These are phyloP conservation scores for Drechmeria coniospora DNA, from an alignment of 2,329 filamentous ascomycete genomes.

Conservation along the genomic window DNA sequence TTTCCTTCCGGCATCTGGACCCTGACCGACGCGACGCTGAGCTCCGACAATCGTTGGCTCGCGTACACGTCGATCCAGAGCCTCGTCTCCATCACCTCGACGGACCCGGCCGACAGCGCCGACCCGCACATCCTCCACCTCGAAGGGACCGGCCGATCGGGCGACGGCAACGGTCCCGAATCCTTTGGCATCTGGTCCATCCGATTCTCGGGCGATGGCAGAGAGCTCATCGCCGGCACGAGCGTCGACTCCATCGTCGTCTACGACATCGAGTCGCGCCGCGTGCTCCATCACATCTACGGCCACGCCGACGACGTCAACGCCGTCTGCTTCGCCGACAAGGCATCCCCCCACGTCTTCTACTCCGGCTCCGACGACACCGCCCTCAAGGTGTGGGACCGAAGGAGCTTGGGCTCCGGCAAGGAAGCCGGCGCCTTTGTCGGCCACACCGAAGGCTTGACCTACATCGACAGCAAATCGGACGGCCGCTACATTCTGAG, in stretches of 20 bases:
- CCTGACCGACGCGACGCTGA: conserved; percentile 82
- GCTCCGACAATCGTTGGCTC: conserved; percentile 80
- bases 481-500: conserved; percentile 72
- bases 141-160: conserved; percentile 9
- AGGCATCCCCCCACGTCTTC: conserved; percentile 75
- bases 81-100: conserved; percentile 71
- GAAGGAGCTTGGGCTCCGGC: conserved; percentile 76
- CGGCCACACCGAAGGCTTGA: conserved; percentile 50
- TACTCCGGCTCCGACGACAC: conserved; percentile 94
- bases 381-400: conserved; percentile 91
- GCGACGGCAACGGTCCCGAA: conserved; percentile 11
- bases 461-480: conserved; percentile 55
- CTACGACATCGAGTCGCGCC: conserved; percentile 76
- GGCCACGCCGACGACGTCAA: conserved; percentile 87
- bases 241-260: conserved; percentile 67
- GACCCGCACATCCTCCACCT: conserved; percentile 73
- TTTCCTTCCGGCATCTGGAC: conserved; percentile 91
- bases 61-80: conserved; percentile 84
- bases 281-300: conserved; percentile 55
- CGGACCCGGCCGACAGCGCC: conserved; percentile 66
- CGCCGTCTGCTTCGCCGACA: conserved; percentile 89
- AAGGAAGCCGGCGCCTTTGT: conserved; percentile 53
- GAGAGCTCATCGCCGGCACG: conserved; percentile 82
- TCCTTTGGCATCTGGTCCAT: conserved; percentile 69
- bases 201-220: conserved; percentile 80